Conservation (phyloP, 1,284 basidiomycete species). For the Ceratobasidium sp. region DNA sequence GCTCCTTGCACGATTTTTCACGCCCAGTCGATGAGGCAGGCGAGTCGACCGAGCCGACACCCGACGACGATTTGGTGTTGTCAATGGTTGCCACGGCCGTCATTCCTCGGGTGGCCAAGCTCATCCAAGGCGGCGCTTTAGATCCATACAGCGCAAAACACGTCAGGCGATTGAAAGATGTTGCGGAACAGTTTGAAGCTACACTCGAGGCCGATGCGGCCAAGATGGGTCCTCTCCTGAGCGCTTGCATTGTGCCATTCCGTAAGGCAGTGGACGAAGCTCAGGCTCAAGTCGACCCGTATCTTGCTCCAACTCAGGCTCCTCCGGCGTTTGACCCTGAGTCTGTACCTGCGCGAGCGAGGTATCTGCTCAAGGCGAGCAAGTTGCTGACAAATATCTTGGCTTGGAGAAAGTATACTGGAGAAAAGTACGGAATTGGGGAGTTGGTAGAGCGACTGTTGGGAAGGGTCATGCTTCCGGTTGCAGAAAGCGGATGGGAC, state of each 20-base stretch:
- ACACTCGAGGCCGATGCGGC: constrained; percentile 69
- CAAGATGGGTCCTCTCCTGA: constrained; percentile 67
- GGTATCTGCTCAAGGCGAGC: constrained; percentile 70
- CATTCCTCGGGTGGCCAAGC: constrained; percentile 74
- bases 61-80: constrained; percentile 87
- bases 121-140: constrained; percentile 75
- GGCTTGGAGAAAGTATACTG: constrained; percentile 76
- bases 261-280: constrained; percentile 61
- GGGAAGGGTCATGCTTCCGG: constrained; percentile 66
- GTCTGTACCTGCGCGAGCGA: constrained; percentile 71
- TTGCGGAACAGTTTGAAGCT: constrained; percentile 82
- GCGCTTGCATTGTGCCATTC: constrained; percentile 67
- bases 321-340: constrained; percentile 76
- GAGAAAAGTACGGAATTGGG: constrained; percentile 66
- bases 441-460: constrained; percentile 66
- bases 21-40: constrained; percentile 54
- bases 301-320: constrained; percentile 50
- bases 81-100: constrained; percentile 87
- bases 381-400: constrained; percentile 79
- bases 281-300: constrained; percentile 57
- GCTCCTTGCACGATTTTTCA: constrained; percentile 78
- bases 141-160: constrained; percentile 82
- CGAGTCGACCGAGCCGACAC: constrained; percentile 60
- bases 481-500: constrained; percentile 84
- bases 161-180: constrained; percentile 69